A percentile compares a stretch with the other conserved stretches of the same genome.
These are phyloP conservation scores for Volvariella surrecta DNA, from an alignment of 1,284 basidiomycete genomes.

Conservation along the genomic window DNA sequence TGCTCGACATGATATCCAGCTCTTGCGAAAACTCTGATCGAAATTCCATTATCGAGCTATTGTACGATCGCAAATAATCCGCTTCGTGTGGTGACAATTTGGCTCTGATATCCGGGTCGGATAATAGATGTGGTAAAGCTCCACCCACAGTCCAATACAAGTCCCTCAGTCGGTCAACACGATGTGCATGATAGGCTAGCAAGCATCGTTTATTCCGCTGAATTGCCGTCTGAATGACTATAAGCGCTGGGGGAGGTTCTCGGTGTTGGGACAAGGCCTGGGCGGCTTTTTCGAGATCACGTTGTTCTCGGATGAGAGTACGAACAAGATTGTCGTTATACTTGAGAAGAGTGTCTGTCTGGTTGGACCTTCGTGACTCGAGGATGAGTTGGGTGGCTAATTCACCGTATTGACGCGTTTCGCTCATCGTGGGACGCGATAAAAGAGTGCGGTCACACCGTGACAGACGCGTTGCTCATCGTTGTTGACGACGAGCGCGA, in stretches of 20 bases:
- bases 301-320: slow-evolving; percentile 83
- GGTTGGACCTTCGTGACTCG: slow-evolving; percentile 78
- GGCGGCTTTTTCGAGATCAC: slow-evolving; percentile 71
- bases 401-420: slow-evolving; percentile 65
- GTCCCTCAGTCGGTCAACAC: slow-evolving; percentile 75
- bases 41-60: slow-evolving; percentile 74
- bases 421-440: slow-evolving; percentile 21
- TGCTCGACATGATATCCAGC: slow-evolving; percentile 76
- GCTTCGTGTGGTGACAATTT: slow-evolving; percentile 87
- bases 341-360: slow-evolving; percentile 79
- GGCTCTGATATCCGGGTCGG: slow-evolving; percentile 64
- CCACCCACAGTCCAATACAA: slow-evolving; percentile 93
- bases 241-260: slow-evolving; percentile 57
- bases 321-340: slow-evolving; percentile 90
- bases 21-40: slow-evolving; percentile 82
- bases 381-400: slow-evolving; percentile 82
- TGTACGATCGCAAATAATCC: slow-evolving; percentile 83
- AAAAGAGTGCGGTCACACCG: slow-evolving; percentile 1
- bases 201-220: slow-evolving; percentile 90
- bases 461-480: slow-evolving; percentile 3
- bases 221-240: slow-evolving; percentile 84
- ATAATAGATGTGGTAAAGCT: slow-evolving; percentile 81
- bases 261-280: slow-evolving; percentile 31
- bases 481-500: too few species aligned
- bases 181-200: slow-evolving; percentile 84